Evolutionary conservation across 345 rosid species (phyloP), one percentile per base, ranked within the genome.

Genomic region (Acer yangbiense): DNA sequence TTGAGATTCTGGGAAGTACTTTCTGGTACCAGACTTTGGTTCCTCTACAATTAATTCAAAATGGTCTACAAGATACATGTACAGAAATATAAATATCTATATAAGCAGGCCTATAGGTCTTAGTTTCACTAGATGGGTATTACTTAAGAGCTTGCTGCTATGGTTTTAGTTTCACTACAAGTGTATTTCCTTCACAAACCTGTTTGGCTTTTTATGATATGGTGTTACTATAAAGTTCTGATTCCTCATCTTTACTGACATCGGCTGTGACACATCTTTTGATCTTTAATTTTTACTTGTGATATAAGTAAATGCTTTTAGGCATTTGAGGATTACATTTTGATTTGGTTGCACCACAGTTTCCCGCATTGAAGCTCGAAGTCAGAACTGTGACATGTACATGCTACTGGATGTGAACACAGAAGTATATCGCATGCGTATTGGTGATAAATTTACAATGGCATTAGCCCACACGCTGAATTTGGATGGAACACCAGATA

Each of bases 401-500:
- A 84, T 90, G 93, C 91, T 88, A 44, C 78, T 90, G 41, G 97
- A 92, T 76, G 84, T 92, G 73, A 90, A 90, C 82, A 73, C 88
- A 1, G 92, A 93, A 74, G 29, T 90, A 73, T 91, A 91, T 78
- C 91, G 93, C 0, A 60, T 91, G 86, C 81, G 75, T 64, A 90
- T 82, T 29, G 89, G 86, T 50, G 89, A 89, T 52, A 93, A 88
- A 83, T 93, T 91, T 65, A 85, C 91, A 58, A 68, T 89, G 80
- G 94, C 92, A 0, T 61, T 92, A 83, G 94, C 93, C 78, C 86
- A 86, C 66, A 91, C 93, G 0, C 76, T 90, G 64, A 90, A 93
- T 78, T 76, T 84, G 78, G 95, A 93, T 81, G 95, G 95, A 46
- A 90, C 87, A 68, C 93, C 95, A 1, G 94, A 93, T 75, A 81